Percentiles rank a stretch among this genome's conserved stretches.
These are phyloP conservation scores for Candida broadrunensis DNA, from an alignment of 805 yeast genomes.

Conservation along the genomic window DNA sequence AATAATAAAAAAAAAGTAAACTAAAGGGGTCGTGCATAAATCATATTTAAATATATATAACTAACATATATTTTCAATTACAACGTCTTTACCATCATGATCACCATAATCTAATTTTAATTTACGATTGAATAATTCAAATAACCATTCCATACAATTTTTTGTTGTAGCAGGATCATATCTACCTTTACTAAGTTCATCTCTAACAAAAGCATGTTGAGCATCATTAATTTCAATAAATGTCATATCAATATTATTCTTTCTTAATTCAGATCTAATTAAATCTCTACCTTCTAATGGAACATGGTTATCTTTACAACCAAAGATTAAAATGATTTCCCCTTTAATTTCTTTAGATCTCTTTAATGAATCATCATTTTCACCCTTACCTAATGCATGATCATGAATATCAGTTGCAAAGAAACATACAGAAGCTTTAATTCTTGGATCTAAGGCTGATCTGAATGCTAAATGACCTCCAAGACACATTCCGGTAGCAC, in stretches of 20 bases:
- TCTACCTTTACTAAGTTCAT: conserved; percentile 76
- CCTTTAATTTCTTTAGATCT: conserved; percentile 54
- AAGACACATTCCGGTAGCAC: conserved; percentile 85
- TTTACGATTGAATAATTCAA: conserved; percentile 68
- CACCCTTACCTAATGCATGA: conserved; percentile 61
- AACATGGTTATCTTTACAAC: conserved; percentile 77
- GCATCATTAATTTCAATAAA: conserved; percentile 76
- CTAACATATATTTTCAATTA: conserved; percentile 64
- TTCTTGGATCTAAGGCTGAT: conserved; percentile 60
- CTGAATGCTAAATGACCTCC: conserved; percentile 83
- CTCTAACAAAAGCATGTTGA: conserved; percentile 81
- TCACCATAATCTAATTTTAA: conserved; percentile 68
- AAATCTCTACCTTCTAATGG: conserved; percentile 74
- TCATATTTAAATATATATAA: no score
- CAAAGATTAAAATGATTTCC: conserved; percentile 69
- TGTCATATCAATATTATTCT: conserved; percentile 59
- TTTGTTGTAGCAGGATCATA: conserved; percentile 76
- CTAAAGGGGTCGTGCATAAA: no score
- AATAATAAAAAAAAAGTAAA: neutral
- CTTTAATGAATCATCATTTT: conserved; percentile 61
- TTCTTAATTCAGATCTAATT: conserved; percentile 59
- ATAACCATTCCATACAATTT: conserved; percentile 62
- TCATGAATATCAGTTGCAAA: conserved; percentile 80
- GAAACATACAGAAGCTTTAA: conserved; percentile 68
- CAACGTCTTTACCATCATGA: conserved; percentile 47